Evolutionary conservation across 2,329 filamentous ascomycete genomes (phyloP), one percentile per base, ranked within the genome.

Genomic region (Bipolaris gigantea): DNA sequence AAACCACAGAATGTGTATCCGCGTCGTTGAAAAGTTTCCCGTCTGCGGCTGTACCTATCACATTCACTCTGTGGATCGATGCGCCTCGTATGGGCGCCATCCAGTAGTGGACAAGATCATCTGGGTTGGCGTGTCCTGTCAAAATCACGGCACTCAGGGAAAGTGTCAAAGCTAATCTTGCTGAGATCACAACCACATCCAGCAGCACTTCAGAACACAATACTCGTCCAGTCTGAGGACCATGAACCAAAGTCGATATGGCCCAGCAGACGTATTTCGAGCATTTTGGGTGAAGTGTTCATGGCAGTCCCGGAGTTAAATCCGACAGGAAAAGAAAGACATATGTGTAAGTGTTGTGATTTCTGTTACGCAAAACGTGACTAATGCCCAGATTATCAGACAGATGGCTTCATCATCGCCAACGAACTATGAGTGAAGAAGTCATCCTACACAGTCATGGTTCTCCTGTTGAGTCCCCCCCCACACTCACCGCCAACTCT

Each of bases 1-100:
- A 16, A 6, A 33, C 47, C 35, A 13, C 51, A 62, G 21, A 19
- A 75, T 75, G 73, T 75, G 73, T 47, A 60, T 73, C 41, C 67
- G 69, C 21, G 59, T 75, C 19, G 63, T 74, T 16, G 73, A 75
- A 50, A 69, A 66, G 45, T 75, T 69, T 46, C 65, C 73, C 3
- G 70, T 67, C n/a, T 75, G 73, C 45, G 71, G 71, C 21, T 75
- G 72, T 56, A 62, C 65, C 21, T 75, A 74, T 50, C 66, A 73
- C 47, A 60, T 67, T 10, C 72, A 75, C 50, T 66, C 67, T 4
- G 65, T 74, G n/a, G 71, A 75, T 41, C 63, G 65, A 18, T 75
- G 73, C 47, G 59, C 68, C 5, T 67, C 61, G 30, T 66, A 66
- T 50, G 71, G 71, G 43, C 66, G 66, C 10, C 70, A 73, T 56